Conservation (phyloP, 768 basidiomycete species). For the Cubamyces sp. region DNA sequence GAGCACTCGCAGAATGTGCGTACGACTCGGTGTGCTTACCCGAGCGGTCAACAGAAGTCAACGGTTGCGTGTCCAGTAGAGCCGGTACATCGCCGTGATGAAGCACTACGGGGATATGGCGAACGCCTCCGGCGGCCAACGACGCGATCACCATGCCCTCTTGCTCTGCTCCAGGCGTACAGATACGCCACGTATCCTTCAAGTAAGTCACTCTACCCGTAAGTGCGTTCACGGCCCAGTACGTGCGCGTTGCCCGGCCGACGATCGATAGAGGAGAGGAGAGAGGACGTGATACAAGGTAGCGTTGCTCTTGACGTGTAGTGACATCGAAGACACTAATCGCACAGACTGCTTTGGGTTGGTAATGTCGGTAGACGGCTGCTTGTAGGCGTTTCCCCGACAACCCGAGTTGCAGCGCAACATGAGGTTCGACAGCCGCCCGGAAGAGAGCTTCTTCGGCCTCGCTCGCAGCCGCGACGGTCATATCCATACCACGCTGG, state of each 20-base stretch:
- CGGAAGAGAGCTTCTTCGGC: slow-evolving; percentile 1
- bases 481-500: slow-evolving; percentile 33
- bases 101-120: slow-evolving; percentile 1
- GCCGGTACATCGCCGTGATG: slow-evolving; percentile 3
- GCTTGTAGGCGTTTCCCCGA: neutral
- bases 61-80: no score
- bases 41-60: no score
- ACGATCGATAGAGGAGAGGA: neutral
- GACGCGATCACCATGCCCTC: neutral
- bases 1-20: no score
- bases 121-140: neutral
- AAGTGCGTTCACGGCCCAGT: slow-evolving; percentile 15
- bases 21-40: neutral
- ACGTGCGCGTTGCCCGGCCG: slow-evolving; percentile 11
- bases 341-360: neutral
- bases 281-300: slow-evolving; percentile 12
- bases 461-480: neutral
- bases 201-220: neutral
- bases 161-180: neutral
- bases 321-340: neutral
- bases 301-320: neutral
- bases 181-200: slow-evolving; percentile 6
- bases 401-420: neutral
- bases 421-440: neutral
- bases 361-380: slow-evolving; percentile 13